Percentiles rank a stretch among this genome's conserved stretches.
These are phyloP conservation scores for Myxozyma kluyveri DNA, from an alignment of 805 yeast species.

Conservation along the genomic window DNA sequence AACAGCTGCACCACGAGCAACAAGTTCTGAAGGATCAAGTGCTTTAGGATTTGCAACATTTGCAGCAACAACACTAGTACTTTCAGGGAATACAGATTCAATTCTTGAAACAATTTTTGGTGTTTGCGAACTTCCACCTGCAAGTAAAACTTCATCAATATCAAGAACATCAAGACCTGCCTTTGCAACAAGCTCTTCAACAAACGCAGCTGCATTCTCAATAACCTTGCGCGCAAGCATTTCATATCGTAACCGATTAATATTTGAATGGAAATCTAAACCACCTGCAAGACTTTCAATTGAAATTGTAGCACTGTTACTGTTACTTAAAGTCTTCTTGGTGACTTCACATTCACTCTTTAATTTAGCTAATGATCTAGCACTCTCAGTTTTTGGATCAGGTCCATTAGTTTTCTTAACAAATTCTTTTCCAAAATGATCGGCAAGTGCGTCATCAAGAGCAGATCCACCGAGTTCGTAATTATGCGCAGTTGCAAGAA, in stretches of 20 bases:
- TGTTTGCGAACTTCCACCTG: constrained; percentile 89
- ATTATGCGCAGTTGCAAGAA: constrained; percentile 81
- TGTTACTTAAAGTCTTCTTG: constrained; percentile 89
- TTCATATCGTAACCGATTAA: constrained; percentile 93
- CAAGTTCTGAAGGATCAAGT: constrained; percentile 80
- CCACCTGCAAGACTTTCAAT: constrained; percentile 95
- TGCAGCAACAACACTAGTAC: constrained; percentile 74
- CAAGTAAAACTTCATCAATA: constrained; percentile 84
- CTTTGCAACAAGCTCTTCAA: constrained; percentile 69
- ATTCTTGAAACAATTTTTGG: constrained; percentile 85
- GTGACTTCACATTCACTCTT: constrained; percentile 76
- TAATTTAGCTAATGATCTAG: constrained; percentile 86
- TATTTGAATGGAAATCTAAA: constrained; percentile 84
- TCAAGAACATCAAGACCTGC: constrained; percentile 83
- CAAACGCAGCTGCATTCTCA: constrained; percentile 70
- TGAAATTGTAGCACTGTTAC: constrained; percentile 82
- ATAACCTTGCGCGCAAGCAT: constrained; percentile 77
- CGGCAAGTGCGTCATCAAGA: constrained; percentile 75
- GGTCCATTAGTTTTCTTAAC: constrained; percentile 72
- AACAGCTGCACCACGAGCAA: constrained; percentile 92
- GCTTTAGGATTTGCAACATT: constrained; percentile 64
- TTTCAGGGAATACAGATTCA: constrained; percentile 74
- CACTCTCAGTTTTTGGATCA: constrained; percentile 69
- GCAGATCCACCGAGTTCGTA: constrained; percentile 81
- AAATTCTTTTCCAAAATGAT: constrained; percentile 88